Base-by-base conservation (phyloP, 225 moss, liverwort and hornwort genomes). In the Physcomitrium patens region DNA sequence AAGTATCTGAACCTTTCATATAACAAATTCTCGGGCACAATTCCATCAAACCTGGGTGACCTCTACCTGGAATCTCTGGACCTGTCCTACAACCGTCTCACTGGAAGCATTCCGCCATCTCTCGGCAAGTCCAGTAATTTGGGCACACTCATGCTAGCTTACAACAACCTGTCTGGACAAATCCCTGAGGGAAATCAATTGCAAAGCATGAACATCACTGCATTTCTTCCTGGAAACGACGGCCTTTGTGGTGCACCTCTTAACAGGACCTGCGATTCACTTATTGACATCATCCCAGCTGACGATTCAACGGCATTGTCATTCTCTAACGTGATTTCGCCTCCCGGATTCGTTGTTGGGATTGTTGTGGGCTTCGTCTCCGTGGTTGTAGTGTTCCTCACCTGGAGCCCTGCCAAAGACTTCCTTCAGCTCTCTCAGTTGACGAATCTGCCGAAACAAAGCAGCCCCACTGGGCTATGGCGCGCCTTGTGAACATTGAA, bases 21-120 rank as follows among this genome's bases (percentile, higher is more conserved):
- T 20, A 80, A 84, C 65, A 23, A 17, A 1, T 94, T 94, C 74
- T 54, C 73, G 0, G 91, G 91, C 24, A 46, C 63, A n/a, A 84
- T 84, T 10, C 77, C 79, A 6, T 58, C 52, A 5, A 47, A 41
- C 7, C 76, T 80, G 24, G 83, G 77, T 12, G 4, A 72, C 57
- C 71, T 77, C 0, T 62, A 69, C 3, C 80, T 84, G 2, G 31
- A 51, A 37, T 80, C 80, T 1, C 68, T 84, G n/a, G 73, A 80
- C 63, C 71, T 80, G 22, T 84, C 80, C 9, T 41, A 12, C 0
- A 84, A 84, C 65, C 22, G 1, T 13, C 76, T 73, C 3, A 12
- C 11, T 9, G 75, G 78, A 8, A 61, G 49, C 23, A 83, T 83
- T 23, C 78, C 83, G 1, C 10, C 46, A 23, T 62, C 71, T 19